phyloP scores from a whole-genome alignment of 495 filamentous ascomycete genomes.

The Physcia stellaris region DNA sequence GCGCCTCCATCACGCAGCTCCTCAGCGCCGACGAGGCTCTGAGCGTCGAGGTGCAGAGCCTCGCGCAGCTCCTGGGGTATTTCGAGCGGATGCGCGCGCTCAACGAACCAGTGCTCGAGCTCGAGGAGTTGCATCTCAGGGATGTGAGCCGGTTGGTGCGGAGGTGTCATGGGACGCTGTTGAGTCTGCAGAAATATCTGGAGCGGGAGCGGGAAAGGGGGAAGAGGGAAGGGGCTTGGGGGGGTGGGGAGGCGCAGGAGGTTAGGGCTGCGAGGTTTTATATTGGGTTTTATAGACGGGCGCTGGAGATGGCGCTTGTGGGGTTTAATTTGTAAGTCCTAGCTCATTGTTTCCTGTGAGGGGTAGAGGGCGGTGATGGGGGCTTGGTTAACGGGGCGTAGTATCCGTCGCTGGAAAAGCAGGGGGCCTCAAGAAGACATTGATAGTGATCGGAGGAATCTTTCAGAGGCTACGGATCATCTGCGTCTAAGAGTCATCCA shows the following conservation, averaged over 20 bases:
- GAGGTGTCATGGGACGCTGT: slow-evolving; percentile 5
- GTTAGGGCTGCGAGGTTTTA: slow-evolving; percentile 1
- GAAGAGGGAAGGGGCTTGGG: background rate
- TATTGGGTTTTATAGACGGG: slow-evolving; percentile 7
- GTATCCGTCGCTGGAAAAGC: slow-evolving; percentile 11
- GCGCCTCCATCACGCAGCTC: background rate
- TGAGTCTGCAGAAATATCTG: slow-evolving; percentile 4
- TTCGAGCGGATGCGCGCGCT: slow-evolving; percentile 1
- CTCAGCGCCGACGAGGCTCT: background rate
- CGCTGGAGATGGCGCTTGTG: slow-evolving; percentile 9
- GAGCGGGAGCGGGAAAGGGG: background rate
- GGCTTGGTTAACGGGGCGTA: background rate
- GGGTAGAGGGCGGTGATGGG: no score
- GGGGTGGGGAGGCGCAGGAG: background rate
- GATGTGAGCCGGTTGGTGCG: slow-evolving; percentile 3
- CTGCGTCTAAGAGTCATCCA: slow-evolving; percentile 5
- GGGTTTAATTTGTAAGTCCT: slow-evolving; percentile 8
- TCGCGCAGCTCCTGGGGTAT: background rate
- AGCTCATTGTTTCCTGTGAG: no score
- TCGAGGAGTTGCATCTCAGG: slow-evolving; percentile 1
- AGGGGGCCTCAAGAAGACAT: slow-evolving; percentile 6
- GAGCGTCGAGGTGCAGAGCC: slow-evolving; percentile 2
- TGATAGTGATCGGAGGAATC: slow-evolving; percentile 1
- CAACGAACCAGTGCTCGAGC: background rate
- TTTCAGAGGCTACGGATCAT: slow-evolving; percentile 4